phyloP scores from a whole-genome alignment of 2,329 filamentous ascomycete genomes.

The Fusarium transvaalense region DNA sequence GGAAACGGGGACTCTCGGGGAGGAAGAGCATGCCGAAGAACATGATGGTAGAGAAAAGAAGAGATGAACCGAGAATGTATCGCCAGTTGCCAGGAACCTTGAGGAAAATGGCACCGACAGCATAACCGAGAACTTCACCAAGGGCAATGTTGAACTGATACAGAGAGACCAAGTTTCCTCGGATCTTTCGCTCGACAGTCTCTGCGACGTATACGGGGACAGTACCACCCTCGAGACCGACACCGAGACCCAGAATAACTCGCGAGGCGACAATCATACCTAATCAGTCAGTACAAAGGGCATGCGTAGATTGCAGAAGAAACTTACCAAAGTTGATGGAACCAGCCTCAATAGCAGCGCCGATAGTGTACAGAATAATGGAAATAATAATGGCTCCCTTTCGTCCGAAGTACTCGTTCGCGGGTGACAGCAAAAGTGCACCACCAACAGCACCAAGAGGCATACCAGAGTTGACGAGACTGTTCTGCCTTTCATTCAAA shows the following conservation, averaged over 20 bases:
- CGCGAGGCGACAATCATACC: constrained; percentile 77
- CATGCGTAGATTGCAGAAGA: fast-evolving
- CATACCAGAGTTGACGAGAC: constrained; percentile 77
- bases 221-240: constrained; percentile 80
- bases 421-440: constrained; percentile 74
- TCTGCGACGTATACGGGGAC: constrained; percentile 82
- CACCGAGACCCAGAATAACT: constrained; percentile 76
- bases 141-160: constrained; percentile 84
- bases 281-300: neutral
- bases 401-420: constrained; percentile 76
- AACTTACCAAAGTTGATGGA: constrained; percentile 70
- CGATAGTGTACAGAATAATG: constrained; percentile 76
- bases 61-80: constrained; percentile 78
- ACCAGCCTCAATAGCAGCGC: constrained; percentile 75
- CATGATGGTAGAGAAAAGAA: constrained; percentile 71
- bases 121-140: constrained; percentile 79
- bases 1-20: constrained; percentile 75
- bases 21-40: constrained; percentile 74
- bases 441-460: constrained; percentile 78
- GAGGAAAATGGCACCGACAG: constrained; percentile 78
- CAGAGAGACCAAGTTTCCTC: constrained; percentile 78
- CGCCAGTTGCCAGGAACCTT: constrained; percentile 78
- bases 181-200: constrained; percentile 73
- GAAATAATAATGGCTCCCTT: constrained; percentile 77
- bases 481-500: constrained; percentile 69